Evolutionary conservation across 257 asterid species (phyloP), one percentile per base, ranked within the genome.

Genomic region (Plantago major): DNA sequence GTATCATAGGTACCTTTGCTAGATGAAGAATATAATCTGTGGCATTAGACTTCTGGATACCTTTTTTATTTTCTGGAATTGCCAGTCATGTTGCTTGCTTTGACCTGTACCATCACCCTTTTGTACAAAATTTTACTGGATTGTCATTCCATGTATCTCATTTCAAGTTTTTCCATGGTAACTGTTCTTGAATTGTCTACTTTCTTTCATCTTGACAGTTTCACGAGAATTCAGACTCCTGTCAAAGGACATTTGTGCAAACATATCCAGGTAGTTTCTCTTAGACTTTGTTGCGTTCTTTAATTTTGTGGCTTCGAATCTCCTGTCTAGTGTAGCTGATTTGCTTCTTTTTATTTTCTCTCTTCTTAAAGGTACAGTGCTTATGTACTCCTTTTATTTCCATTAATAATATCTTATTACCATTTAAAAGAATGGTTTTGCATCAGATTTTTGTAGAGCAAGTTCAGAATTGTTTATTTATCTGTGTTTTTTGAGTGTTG

Each of bases 201-300:
- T 47, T 46, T 69, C 46, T 70, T 67, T 42, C 60, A 26, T 60
- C 64, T 66, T 66, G 70, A 68, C 96, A 93, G 99, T 83, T 79
- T 80, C 66, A 85, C 3, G 77, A 93, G 85, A 30, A 83, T 93
- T 56, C 80, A 59, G 71, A 82, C 82, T 73, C 97, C 99, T 37
- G 96, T 83, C 55, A 93, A 93, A 79, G 99, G 99, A 65, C 81
- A 55, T 56, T 73, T 84, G 46, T 93, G 99, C 92, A 89, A 85
- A 55, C 97, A 93, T 79, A 81, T 80, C 59, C 96, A 92, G 94
- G 99, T 92, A 78, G 79, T 40, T 68, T 7, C 49, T 67, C 49
- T 53, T 26, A 66, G 53, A 22, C 55, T 63, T 40, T 53, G 56
- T 67, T 44, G 3, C n/a, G 11, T 10, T 44, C 48, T 48, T 19